Percentiles rank a stretch among this genome's conserved stretches.
phyloP scores from a whole-genome alignment of 2,329 filamentous ascomycete genomes.

The Colletotrichum sp. region DNA sequence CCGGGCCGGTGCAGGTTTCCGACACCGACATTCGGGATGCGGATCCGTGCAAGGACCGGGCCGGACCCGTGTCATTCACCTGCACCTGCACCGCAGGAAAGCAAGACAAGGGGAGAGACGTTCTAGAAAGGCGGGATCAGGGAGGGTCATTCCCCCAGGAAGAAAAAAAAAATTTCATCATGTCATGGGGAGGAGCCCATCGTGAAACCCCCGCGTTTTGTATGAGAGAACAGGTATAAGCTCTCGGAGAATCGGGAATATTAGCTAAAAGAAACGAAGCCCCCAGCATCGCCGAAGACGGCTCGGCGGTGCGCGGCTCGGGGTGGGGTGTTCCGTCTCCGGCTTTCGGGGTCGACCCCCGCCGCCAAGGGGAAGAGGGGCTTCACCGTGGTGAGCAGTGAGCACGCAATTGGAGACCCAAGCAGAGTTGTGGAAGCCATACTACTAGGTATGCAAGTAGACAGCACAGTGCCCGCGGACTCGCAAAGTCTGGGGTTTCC shows the following conservation, averaged over 20 bases:
- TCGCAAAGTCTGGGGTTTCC: neutral
- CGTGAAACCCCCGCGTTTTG: neutral
- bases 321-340: constrained; percentile 17
- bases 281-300: constrained; percentile 1
- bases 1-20: neutral
- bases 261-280: constrained; percentile 3
- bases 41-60: neutral
- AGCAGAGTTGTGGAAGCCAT: neutral
- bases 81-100: neutral
- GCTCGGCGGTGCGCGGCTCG: constrained; percentile 11
- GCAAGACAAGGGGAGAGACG: neutral
- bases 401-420: neutral
- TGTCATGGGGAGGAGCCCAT: neutral
- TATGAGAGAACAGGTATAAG: neutral
- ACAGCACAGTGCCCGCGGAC: neutral
- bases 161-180: neutral
- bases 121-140: neutral
- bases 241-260: constrained; percentile 12
- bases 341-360: constrained; percentile 6
- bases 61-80: neutral
- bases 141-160: neutral
- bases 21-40: neutral
- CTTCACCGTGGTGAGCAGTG: neutral
- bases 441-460: neutral
- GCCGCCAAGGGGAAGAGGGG: neutral